Conservation (phyloP, 2,329 filamentous ascomycete genomes). For the Calonectria pseudoturangicola region DNA sequence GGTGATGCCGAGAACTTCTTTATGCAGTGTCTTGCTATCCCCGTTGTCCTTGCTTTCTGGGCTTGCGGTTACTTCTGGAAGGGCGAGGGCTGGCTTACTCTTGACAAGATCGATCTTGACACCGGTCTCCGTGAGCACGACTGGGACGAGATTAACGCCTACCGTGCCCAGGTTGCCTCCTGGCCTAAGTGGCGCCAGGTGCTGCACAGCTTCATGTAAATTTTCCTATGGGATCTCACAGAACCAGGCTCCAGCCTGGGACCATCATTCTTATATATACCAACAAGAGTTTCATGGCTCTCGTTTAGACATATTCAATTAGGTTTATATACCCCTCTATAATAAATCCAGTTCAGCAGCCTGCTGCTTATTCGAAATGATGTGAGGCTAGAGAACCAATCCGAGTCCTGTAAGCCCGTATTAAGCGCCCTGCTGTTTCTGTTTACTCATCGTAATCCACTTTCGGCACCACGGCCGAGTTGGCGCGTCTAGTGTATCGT, state of each 20-base stretch:
- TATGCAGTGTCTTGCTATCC: conserved; percentile 71
- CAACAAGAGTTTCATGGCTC: conserved; percentile 14
- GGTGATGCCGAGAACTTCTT: conserved; percentile 71
- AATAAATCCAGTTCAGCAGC: conserved; percentile 2
- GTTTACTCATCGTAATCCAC: conserved; percentile 8
- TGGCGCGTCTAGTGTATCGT: not conserved
- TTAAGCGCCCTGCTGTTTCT: not conserved
- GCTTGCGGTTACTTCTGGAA: conserved; percentile 78
- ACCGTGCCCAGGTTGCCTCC: conserved; percentile 67
- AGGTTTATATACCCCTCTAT: conserved; percentile 21
- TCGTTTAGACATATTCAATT: conserved; percentile 19
- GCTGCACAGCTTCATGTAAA: conserved; percentile 59
- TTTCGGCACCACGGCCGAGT: conserved; percentile 1
- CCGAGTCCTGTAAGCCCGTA: not conserved
- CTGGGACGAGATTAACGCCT: conserved; percentile 76
- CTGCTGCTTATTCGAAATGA: not conserved
- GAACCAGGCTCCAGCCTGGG: not conserved
- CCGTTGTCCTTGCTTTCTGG: conserved; percentile 74
- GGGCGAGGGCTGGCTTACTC: conserved; percentile 74
- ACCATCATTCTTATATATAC: not conserved
- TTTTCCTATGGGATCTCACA: conserved; percentile 5
- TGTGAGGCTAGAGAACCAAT: not conserved
- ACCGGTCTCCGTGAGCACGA: conserved; percentile 78
- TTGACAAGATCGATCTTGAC: conserved; percentile 80
- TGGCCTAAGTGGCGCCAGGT: conserved; percentile 69